These are phyloP conservation scores for Tuber microsphaerosporum DNA, from an alignment of 495 filamentous ascomycete species.

Conservation along the genomic window DNA sequence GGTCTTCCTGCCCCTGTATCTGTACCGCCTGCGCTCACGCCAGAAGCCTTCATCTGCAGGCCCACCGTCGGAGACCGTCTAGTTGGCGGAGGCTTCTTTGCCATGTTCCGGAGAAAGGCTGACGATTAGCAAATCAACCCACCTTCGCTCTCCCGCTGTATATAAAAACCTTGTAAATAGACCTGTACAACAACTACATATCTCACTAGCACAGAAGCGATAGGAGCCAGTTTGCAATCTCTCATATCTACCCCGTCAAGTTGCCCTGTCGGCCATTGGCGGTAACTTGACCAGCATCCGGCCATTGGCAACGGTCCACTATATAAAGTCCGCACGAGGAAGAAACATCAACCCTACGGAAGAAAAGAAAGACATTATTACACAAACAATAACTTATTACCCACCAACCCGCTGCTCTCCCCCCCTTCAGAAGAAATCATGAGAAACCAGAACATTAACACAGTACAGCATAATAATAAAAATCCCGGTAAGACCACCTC, in stretches of 20 bases:
- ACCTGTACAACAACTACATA: not conserved
- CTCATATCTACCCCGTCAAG: not conserved
- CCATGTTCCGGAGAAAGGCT: slow-evolving; percentile 52
- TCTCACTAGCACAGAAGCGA: not conserved
- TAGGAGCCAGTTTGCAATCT: not conserved
- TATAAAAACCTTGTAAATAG: not conserved
- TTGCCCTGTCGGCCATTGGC: not conserved
- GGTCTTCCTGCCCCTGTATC: not conserved
- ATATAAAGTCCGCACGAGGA: not conserved
- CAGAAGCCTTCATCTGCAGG: slow-evolving; percentile 57
- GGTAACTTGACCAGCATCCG: not conserved
- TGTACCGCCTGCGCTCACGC: not conserved
- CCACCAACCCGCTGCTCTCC: not conserved
- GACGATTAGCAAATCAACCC: not conserved
- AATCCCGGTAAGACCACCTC: too few relatives aligned
- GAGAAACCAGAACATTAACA: too few relatives aligned
- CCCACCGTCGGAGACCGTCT: slow-evolving; percentile 59
- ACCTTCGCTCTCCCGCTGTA: not conserved
- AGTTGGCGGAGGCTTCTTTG: slow-evolving; percentile 66
- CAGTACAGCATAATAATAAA: too few relatives aligned
- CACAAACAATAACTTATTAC: not conserved
- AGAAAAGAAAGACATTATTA: not conserved
- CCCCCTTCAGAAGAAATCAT: too few relatives aligned
- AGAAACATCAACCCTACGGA: not conserved
- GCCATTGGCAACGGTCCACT: not conserved